Base-by-base conservation (phyloP, 176 grass and related monocot species). In the Thinopyrum elongatum region DNA sequence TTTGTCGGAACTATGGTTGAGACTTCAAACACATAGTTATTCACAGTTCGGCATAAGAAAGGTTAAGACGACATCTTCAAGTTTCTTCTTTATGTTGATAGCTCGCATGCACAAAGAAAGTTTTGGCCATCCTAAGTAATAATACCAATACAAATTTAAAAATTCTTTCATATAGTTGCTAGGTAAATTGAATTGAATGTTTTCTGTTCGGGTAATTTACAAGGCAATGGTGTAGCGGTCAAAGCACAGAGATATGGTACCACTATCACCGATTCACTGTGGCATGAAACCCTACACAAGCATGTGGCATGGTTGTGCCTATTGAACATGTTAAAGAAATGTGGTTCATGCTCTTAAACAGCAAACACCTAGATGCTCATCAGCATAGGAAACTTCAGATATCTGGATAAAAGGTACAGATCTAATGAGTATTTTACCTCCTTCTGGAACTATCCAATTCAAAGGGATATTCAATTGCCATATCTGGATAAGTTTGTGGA, bases 371-470 rank as follows among this genome's bases (percentile, higher is more conserved):
- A 69, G 4, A 77, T 46, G 14, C 15, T 80, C 6, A 19, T 65
- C 57, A 80, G 31, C 79, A 49, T 29, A 26, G 15, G 79, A 28
- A 84, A 68, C 14, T 38, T 60, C 33, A 84, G 31, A 39, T 35
- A 59, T 16, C 80, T 9, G 35, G 19, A 51, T 66, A 76, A 55
- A 90, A 90, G 25, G 57, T 65, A 64, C 53, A 82, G 17, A 72
- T 19, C 15, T 21, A 58, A 82, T 33, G 65, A 57, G 33, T 42
- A 83, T 39, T 38, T 51, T 92, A 97, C 95, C 92, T 95, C 93
- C 86, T 98, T 98, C 78, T 98, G 96, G 86, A 98, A 98, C 81
- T 91, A 89, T 98, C 96, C 60, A 98, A 74, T 81, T 95, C 96
- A 87, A 98, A 98, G 46, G 96, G 96, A 90, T 88, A 98, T 11